Percentiles rank a stretch among this genome's conserved stretches.
These are phyloP conservation scores for Sphaerulina vaccinii DNA, from an alignment of 2,329 filamentous ascomycete genomes.

Conservation along the genomic window DNA sequence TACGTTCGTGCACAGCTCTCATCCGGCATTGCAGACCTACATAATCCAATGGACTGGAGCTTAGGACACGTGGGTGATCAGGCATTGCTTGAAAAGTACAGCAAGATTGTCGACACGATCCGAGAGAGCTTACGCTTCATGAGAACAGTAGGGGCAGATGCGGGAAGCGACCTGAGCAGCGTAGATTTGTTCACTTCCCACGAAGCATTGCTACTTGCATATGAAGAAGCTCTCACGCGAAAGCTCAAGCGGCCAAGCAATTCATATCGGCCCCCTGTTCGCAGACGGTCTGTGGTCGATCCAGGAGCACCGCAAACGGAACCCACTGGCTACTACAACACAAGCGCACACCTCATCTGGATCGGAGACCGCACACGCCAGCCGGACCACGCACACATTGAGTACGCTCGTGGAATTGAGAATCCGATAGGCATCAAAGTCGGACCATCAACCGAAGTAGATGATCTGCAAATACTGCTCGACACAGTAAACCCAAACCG, in stretches of 20 bases:
- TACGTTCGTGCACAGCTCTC: slow-evolving; percentile 81
- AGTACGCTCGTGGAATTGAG: slow-evolving; percentile 93
- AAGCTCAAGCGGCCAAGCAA: slow-evolving; percentile 64
- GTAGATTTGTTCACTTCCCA: slow-evolving; percentile 96
- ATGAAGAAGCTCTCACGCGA: slow-evolving; percentile 84
- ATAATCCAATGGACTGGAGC: slow-evolving; percentile 91
- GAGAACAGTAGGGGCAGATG: slow-evolving; percentile 86
- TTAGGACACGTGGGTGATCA: slow-evolving; percentile 87
- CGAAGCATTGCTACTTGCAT: slow-evolving; percentile 89
- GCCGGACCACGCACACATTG: slow-evolving; percentile 88
- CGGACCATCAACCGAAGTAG: slow-evolving; percentile 75
- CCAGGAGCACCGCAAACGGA: not conserved
- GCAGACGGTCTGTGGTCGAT: slow-evolving; percentile 1
- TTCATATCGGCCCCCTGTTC: slow-evolving; percentile 32
- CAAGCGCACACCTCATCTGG: slow-evolving; percentile 96
- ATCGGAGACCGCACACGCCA: slow-evolving; percentile 95
- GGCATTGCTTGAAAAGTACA: slow-evolving; percentile 80
- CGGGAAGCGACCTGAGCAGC: slow-evolving; percentile 78
- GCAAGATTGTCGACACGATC: slow-evolving; percentile 78
- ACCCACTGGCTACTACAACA: slow-evolving; percentile 78
- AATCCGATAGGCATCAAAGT: slow-evolving; percentile 98
- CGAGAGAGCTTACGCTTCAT: slow-evolving; percentile 85
- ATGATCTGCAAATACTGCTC: slow-evolving; percentile 76
- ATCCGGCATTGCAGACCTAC: slow-evolving; percentile 88
- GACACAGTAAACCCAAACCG: slow-evolving; percentile 78